Evolutionary conservation across 345 rosid genomes (phyloP), one percentile per base, ranked within the genome.

Genomic region (Aquilaria malaccensis): DNA sequence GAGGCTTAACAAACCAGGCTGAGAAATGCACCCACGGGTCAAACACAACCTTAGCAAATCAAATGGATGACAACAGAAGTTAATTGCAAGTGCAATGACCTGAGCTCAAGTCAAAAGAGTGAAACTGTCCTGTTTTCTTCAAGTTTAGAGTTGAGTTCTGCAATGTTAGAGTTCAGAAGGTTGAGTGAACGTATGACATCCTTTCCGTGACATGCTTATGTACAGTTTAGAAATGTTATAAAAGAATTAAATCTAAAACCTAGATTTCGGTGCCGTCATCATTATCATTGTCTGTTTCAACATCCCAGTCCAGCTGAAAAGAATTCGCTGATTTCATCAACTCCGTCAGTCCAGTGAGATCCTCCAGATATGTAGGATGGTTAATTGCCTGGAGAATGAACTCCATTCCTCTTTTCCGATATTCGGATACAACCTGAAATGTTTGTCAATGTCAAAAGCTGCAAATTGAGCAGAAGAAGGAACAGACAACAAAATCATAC

Each of bases 331-430:
- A 85, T 69, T 71, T 80, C 85, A 77, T 86, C 66, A 94, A 75
- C 72, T 88, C 96, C 2, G 95, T 94, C 55, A 88, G 81, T 72
- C 99, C 99, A 0, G 97, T 86, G 51, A 94, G 76, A 81, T 94
- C 97, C 63, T 90, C 99, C 61, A 94, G 72, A 73, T 86, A 90
- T 13, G 99, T 90, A 6, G 99, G 99, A 75, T 86, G 91, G 71
- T 90, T 88, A n/a, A 90, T 85, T 3, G 88, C 99, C 76, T 85
- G 80, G 51, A 88, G 89, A 51, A 94, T 51, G 65, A 94, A 90
- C 13, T 85, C 80, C 74, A 76, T 77, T 73, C 86, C 92, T 66
- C 74, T 90, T 60, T 72, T 68, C 61, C 77, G 66, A 65, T 79
- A 90, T 65, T 94, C 97, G 0, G 86, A 75, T 45, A 90, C 83